These are phyloP conservation scores for Asterella californica DNA, from an alignment of 225 moss, liverwort and hornwort species.

Conservation along the genomic window DNA sequence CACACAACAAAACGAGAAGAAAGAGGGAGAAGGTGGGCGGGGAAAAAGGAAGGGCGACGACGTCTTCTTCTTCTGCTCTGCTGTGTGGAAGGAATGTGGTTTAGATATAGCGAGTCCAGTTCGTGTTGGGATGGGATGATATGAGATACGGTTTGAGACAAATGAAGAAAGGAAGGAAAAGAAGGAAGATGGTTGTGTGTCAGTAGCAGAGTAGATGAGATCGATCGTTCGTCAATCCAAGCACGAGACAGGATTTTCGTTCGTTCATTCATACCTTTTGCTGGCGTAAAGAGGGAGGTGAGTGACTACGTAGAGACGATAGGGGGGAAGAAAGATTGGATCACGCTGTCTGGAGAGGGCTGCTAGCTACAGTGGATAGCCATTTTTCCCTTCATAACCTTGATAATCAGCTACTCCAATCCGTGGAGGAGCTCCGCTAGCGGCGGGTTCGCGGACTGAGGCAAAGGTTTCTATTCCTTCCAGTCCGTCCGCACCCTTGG, in stretches of 20 bases:
- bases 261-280: neutral
- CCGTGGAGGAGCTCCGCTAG: neutral
- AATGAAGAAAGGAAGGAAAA: neutral
- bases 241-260: too few species aligned
- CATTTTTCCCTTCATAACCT: neutral
- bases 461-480: neutral
- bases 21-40: neutral
- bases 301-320: neutral
- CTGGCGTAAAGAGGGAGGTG: neutral
- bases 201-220: conserved; percentile 6
- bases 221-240: neutral
- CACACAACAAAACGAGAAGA: neutral
- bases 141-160: too few species aligned
- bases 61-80: too few species aligned
- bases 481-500: conserved; percentile 8
- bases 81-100: too few species aligned
- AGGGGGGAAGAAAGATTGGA: neutral
- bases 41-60: too few species aligned
- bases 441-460: conserved; percentile 14
- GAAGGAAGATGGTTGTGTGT: neutral
- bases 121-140: too few species aligned
- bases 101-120: too few species aligned
- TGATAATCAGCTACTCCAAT: neutral
- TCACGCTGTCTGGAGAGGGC: conserved; percentile 23
- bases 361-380: conserved; percentile 6